Evolutionary conservation across 2,329 filamentous ascomycete genomes (phyloP).

Genomic region (Penicillium rolfsii): DNA sequence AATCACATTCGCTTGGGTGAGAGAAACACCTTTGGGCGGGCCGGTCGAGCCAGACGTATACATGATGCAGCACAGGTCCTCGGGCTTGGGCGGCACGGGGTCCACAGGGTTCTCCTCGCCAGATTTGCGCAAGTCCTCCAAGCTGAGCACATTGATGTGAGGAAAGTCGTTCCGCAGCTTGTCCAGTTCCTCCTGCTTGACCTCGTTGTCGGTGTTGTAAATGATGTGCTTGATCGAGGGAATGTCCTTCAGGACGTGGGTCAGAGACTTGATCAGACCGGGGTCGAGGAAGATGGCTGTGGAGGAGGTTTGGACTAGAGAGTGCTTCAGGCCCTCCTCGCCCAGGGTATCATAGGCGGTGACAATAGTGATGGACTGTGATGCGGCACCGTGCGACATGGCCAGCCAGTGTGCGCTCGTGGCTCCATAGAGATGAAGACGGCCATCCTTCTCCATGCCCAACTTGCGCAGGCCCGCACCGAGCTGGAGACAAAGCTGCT

Average conservation of each 20-base stretch:
- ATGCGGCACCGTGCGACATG: slow-evolving; percentile 74
- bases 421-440: slow-evolving; percentile 80
- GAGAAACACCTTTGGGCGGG: slow-evolving; percentile 82
- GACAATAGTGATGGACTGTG: slow-evolving; percentile 88
- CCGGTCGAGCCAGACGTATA: slow-evolving; percentile 89
- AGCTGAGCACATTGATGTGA: slow-evolving; percentile 58
- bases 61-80: slow-evolving; percentile 80
- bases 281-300: slow-evolving; percentile 87
- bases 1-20: slow-evolving; percentile 78
- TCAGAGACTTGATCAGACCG: slow-evolving; percentile 67
- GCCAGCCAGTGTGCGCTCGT: slow-evolving; percentile 85
- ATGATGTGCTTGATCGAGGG: slow-evolving; percentile 61
- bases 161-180: slow-evolving; percentile 58
- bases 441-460: slow-evolving; percentile 68
- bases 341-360: slow-evolving; percentile 95
- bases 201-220: slow-evolving; percentile 60
- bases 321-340: slow-evolving; percentile 80
- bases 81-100: slow-evolving; percentile 69
- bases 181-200: slow-evolving; percentile 57
- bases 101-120: slow-evolving; percentile 70
- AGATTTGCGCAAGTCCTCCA: slow-evolving; percentile 58
- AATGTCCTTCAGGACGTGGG: slow-evolving; percentile 58
- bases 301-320: slow-evolving; percentile 77
- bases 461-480: slow-evolving; percentile 75
- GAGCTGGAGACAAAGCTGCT: slow-evolving; percentile 68